Conservation (phyloP, 2,329 filamentous ascomycete genomes). For the Esteya vermicola region DNA sequence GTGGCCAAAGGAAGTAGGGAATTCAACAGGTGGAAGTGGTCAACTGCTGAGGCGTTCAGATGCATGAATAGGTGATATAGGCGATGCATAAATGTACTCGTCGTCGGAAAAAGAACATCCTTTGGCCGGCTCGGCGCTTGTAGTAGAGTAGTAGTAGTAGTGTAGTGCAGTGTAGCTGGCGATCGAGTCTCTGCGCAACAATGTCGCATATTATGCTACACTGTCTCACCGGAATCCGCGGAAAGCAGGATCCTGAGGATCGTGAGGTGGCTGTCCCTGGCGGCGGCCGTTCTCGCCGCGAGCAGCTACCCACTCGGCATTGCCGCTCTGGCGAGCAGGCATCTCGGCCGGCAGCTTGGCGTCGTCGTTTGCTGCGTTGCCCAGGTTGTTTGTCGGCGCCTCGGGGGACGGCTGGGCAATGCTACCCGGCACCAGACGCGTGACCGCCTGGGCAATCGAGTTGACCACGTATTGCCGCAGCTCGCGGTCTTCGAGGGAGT, state of each 20-base stretch:
- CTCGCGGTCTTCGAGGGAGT: conserved; percentile 60
- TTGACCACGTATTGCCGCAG: conserved; percentile 60
- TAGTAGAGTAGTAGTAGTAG: too few relatives aligned
- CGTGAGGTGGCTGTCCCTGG: conserved; percentile 7
- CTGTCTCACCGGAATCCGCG: conserved; percentile 7
- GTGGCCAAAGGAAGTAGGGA: too few relatives aligned
- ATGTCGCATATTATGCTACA: neutral
- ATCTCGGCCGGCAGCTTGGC: conserved; percentile 48
- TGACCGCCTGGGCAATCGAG: conserved; percentile 59
- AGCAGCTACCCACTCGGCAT: conserved; percentile 21
- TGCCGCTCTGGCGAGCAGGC: conserved; percentile 26
- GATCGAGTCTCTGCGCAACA: too few relatives aligned
- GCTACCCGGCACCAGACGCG: conserved; percentile 45
- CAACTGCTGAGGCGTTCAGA: too few relatives aligned
- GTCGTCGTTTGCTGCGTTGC: conserved; percentile 36
- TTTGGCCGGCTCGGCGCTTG: neutral
- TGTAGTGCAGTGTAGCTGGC: too few relatives aligned
- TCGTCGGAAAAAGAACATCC: too few relatives aligned
- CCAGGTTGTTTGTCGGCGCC: conserved; percentile 11
- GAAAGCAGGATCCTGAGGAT: conserved; percentile 11
- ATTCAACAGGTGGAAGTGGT: too few relatives aligned
- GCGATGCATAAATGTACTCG: too few relatives aligned
- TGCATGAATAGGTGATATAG: too few relatives aligned
- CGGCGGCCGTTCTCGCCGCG: conserved; percentile 19
- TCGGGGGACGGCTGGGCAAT: conserved; percentile 4